A percentile compares a stretch with the other conserved stretches of the same genome.
These are phyloP conservation scores for Cucurbita argyrosperma DNA, from an alignment of 306 rosid genomes.

Conservation along the genomic window DNA sequence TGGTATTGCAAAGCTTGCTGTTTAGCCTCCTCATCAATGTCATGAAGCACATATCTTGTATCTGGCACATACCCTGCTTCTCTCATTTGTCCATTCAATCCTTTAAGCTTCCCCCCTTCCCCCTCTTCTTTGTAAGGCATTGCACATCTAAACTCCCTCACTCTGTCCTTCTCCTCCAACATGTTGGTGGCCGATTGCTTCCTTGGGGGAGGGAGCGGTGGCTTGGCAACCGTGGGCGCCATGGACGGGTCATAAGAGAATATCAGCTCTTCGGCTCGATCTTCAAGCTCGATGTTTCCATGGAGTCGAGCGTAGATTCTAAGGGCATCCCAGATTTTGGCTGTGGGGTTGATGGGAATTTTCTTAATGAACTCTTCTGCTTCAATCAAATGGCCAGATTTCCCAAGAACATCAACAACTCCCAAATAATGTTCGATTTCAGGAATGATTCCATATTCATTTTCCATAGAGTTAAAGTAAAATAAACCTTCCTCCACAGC, in stretches of 20 bases:
- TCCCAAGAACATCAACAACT: slow-evolving; percentile 41
- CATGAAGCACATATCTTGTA: slow-evolving; percentile 82
- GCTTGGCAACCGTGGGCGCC: slow-evolving; percentile 18
- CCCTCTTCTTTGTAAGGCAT: slow-evolving; percentile 36
- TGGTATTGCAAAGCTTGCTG: slow-evolving; percentile 88
- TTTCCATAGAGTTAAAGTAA: slow-evolving; percentile 36
- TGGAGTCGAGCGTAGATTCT: slow-evolving; percentile 34
- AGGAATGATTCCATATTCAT: slow-evolving; percentile 34
- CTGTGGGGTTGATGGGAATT: slow-evolving; percentile 33
- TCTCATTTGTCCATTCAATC: slow-evolving; percentile 70
- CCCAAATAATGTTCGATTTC: slow-evolving; percentile 39
- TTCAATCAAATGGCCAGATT: slow-evolving; percentile 59
- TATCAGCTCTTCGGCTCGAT: slow-evolving; percentile 38
- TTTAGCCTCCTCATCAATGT: slow-evolving; percentile 82
- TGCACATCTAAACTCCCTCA: slow-evolving; percentile 33
- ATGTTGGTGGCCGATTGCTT: slow-evolving; percentile 46
- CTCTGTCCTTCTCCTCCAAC: slow-evolving; percentile 61
- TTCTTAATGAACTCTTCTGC: slow-evolving; percentile 50
- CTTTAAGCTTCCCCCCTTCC: slow-evolving; percentile 36
- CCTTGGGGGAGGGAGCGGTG: slow-evolving; percentile 43
- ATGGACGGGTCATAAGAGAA: slow-evolving; percentile 31
- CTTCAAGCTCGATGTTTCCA: slow-evolving; percentile 76
- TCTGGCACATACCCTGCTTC: slow-evolving; percentile 94
- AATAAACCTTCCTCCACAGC: slow-evolving; percentile 48
- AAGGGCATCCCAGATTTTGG: slow-evolving; percentile 42